phyloP scores from a whole-genome alignment of 2,329 filamentous ascomycete genomes.

The Coniochaeta sp. region DNA sequence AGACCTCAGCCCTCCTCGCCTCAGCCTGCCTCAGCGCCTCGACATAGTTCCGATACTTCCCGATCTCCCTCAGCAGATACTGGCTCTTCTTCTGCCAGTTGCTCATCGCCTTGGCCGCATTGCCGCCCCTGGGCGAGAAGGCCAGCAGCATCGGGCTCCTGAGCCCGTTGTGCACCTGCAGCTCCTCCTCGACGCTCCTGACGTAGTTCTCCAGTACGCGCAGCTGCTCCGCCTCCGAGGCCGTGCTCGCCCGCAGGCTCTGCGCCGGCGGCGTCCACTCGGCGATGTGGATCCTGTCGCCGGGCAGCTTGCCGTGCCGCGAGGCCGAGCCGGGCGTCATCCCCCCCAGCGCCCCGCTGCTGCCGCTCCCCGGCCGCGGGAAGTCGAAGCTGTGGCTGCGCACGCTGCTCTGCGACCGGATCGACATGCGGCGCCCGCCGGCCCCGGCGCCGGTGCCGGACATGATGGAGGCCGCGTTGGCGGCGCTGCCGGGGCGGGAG shows the following conservation, averaged over 20 bases:
- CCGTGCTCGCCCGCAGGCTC: slow-evolving; percentile 76
- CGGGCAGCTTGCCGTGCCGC: slow-evolving; percentile 54
- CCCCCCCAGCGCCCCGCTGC: slow-evolving; percentile 20
- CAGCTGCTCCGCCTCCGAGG: slow-evolving; percentile 76
- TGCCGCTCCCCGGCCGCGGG: slow-evolving; percentile 41
- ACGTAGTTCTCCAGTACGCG: slow-evolving; percentile 71
- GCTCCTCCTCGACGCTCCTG: slow-evolving; percentile 74
- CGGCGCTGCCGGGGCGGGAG: slow-evolving; percentile 44
- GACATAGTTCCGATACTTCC: slow-evolving; percentile 94
- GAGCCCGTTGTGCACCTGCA: slow-evolving; percentile 81
- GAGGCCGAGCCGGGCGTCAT: slow-evolving; percentile 6
- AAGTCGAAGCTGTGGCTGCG: slow-evolving; percentile 57
- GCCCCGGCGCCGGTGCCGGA: neutral
- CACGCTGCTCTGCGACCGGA: slow-evolving; percentile 38
- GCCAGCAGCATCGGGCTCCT: slow-evolving; percentile 81
- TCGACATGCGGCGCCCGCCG: slow-evolving; percentile 21
- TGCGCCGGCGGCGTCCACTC: slow-evolving; percentile 88
- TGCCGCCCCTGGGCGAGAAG: slow-evolving; percentile 77
- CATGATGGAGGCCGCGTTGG: slow-evolving; percentile 19
- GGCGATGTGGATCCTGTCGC: slow-evolving; percentile 74
- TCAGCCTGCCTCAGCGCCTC: slow-evolving; percentile 72
- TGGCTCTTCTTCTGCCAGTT: slow-evolving; percentile 98
- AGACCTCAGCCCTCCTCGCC: slow-evolving; percentile 62
- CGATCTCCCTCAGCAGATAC: slow-evolving; percentile 85
- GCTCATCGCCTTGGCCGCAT: slow-evolving; percentile 75